Evolutionary conservation across 106 monocot species (phyloP).

Genomic region (Dioscorea dumetorum): DNA sequence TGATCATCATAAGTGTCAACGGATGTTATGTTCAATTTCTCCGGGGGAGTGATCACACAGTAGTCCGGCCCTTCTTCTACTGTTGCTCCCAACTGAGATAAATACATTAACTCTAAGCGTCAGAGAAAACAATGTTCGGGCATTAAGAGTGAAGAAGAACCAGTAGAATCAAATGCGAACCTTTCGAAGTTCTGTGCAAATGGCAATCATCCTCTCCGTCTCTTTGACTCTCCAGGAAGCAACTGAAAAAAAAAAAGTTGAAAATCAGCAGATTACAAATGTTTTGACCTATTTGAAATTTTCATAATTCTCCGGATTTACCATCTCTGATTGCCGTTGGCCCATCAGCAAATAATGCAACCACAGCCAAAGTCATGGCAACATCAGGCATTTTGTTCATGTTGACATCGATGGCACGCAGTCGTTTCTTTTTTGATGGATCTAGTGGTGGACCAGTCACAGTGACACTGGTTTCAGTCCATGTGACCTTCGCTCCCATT

Average conservation of each 20-base stretch:
- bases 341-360: conserved; percentile 93
- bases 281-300: too few species aligned
- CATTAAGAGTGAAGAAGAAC: too few species aligned
- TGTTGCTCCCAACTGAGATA: conserved; percentile 68
- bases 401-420: conserved; percentile 84
- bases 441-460: conserved; percentile 83
- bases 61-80: conserved; percentile 97
- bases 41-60: conserved; percentile 90
- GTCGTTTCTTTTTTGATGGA: conserved; percentile 42
- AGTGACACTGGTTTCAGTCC: conserved; percentile 96
- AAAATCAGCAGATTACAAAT: not conserved
- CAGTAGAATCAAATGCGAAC: conserved; percentile 11
- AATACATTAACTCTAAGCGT: not conserved
- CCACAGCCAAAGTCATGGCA: conserved; percentile 98
- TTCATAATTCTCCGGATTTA: conserved; percentile 8
- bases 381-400: conserved; percentile 99
- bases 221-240: conserved; percentile 99
- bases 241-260: conserved; percentile 47
- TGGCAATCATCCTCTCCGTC: conserved; percentile 97
- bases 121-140: too few species aligned
- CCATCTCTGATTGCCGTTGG: conserved; percentile 97
- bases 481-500: conserved; percentile 96
- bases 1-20: conserved; percentile 98
- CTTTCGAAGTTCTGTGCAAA: conserved; percentile 97
- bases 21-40: conserved; percentile 62